These are phyloP conservation scores for Beauveria sp. DNA, from an alignment of 2,329 filamentous ascomycete species.

Conservation along the genomic window DNA sequence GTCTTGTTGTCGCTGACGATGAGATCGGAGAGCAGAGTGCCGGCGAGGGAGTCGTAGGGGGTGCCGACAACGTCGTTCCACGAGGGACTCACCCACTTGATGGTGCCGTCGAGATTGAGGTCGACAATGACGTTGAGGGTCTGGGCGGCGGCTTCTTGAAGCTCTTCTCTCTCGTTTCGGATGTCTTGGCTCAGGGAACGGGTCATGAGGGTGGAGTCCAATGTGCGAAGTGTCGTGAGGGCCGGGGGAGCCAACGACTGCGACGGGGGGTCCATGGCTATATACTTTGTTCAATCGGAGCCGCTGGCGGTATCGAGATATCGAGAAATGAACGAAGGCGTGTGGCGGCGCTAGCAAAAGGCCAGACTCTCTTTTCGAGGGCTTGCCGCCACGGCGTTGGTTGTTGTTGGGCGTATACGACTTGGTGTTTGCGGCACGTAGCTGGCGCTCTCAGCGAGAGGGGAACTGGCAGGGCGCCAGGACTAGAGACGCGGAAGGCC, in stretches of 20 bases:
- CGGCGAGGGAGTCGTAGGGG: constrained; percentile 61
- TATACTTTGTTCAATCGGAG: constrained; percentile 10
- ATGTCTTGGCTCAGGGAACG: constrained; percentile 79
- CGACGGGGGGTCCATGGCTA: constrained; percentile 36
- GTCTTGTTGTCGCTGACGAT: constrained; percentile 70
- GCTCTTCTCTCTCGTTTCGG: constrained; percentile 83
- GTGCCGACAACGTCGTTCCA: constrained; percentile 93
- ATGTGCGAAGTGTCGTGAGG: constrained; percentile 43
- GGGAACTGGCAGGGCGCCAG: constrained; percentile 36
- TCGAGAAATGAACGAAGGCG: neutral
- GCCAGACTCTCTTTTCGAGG: neutral
- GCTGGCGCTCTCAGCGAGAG: constrained; percentile 1
- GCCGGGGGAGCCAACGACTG: constrained; percentile 43
- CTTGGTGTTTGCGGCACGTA: constrained; percentile 9
- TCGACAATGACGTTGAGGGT: constrained; percentile 95
- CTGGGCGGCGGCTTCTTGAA: constrained; percentile 92
- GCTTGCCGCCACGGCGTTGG: constrained; percentile 1
- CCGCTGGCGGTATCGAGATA: neutral
- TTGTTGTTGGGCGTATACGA: neutral
- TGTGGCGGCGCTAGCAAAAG: neutral
- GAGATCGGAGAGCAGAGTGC: constrained; percentile 70
- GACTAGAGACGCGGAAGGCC: constrained; percentile 37
- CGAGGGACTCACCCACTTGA: constrained; percentile 94
- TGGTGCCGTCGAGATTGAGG: constrained; percentile 78
- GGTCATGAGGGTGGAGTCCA: constrained; percentile 47